Conservation (phyloP, 129 eudicot genomes). For the carrot (Daucus carota) region DH1_v3.0 NC_030386.2:35319501-35320000, state of each 20-base stretch:
- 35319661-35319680: not conserved
- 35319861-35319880: no score
- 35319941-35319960: no score
- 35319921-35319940: no score
- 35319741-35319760: not conserved
- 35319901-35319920: no score
- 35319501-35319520: not conserved
- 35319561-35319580: not conserved
- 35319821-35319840: no score
- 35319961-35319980: no score
- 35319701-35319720: not conserved
- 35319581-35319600: not conserved
- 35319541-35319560: not conserved
- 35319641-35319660: not conserved
- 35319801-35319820: no score
- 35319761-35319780: not conserved
- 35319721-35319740: not conserved
- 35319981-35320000: no score
- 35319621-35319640: not conserved
- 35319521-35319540: not conserved
- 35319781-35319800: no score
- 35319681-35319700: not conserved
- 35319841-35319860: no score
- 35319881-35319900: no score
- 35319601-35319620: not conserved